Base-by-base conservation (phyloP, 352 stramenopile species). In the Phytophthora megakarya region DNA sequence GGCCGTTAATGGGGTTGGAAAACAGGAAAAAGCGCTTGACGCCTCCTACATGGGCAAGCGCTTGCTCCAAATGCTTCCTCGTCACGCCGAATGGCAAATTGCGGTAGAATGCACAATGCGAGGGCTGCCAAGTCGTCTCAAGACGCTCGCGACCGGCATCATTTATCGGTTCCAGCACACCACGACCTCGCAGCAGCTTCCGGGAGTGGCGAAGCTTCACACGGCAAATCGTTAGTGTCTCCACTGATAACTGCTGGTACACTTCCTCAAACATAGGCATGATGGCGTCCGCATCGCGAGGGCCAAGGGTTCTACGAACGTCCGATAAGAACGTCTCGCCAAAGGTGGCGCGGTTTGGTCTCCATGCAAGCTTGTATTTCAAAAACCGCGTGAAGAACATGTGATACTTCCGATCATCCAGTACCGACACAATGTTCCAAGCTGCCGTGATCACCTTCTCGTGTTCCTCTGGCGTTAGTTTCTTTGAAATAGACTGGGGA, bases 301-400 rank as follows among this genome's bases (percentile, higher is more conserved):
- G 69, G 11, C 80, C 81, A 9, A 95, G 67, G 4, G 78, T 88
- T 60, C 81, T 86, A 22, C 81, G 78, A 11, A 89, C 79, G 59
- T 95, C 85, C 12, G 77, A 76, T 9, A 95, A 62, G 61, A 95
- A 95, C 11, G 85, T 95, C 30, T 90, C 75, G 19, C 78, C 84
- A 26, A 93, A 95, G 3, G 81, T 92, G 10, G 80, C 38, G 46
- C 84, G 84, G 64, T 88, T 93, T 8, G 87, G 86, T 8, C 87
- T 73, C 84, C 84, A 93, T 46, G 85, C 85, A 46, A 95, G 78
- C 62, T 95, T 95, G 75, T 95, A 88, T 69, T 90, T 89, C 32
- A 95, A 74, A 67, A 93, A 92, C 26, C 87, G 87, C 40, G 77
- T 88, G 66, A 92, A 95, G 64, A 95, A 95, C 55, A 91, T 84